Evolutionary conservation across 257 asterid genomes (phyloP).

Genomic region (Anisodus acutangulus): DNA sequence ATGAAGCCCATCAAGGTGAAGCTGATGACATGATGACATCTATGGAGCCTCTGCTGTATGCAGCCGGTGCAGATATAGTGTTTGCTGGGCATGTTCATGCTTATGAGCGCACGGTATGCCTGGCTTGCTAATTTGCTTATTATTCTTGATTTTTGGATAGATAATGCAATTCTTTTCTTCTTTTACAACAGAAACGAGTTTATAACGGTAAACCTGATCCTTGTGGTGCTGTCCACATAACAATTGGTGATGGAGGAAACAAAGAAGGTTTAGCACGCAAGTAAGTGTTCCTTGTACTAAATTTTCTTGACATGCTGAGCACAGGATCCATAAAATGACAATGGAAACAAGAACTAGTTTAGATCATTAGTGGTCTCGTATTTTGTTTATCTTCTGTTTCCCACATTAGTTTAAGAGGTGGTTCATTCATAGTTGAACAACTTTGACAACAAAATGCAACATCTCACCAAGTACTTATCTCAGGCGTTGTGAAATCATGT

Average conservation of each 20-base stretch:
- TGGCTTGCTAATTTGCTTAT: background rate
- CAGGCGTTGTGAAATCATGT: background rate
- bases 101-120: conserved; percentile 84
- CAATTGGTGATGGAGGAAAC: conserved; percentile 97
- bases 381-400: conserved; percentile 14
- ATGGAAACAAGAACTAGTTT: background rate
- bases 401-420: background rate
- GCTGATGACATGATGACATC: conserved; percentile 80
- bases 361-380: background rate
- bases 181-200: conserved; percentile 62
- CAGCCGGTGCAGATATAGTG: conserved; percentile 72
- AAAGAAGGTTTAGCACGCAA: conserved; percentile 79
- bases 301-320: background rate
- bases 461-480: background rate
- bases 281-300: conserved; percentile 49
- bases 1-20: conserved; percentile 89
- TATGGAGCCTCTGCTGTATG: conserved; percentile 76
- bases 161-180: conserved; percentile 29
- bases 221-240: conserved; percentile 85
- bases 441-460: background rate
- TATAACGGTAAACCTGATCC: conserved; percentile 59
- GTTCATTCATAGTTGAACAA: background rate
- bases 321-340: background rate
- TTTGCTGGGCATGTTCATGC: conserved; percentile 96
- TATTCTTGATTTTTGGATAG: conserved; percentile 7